Evolutionary conservation across 345 rosid species (phyloP).

Genomic region (Brassica juncea): DNA sequence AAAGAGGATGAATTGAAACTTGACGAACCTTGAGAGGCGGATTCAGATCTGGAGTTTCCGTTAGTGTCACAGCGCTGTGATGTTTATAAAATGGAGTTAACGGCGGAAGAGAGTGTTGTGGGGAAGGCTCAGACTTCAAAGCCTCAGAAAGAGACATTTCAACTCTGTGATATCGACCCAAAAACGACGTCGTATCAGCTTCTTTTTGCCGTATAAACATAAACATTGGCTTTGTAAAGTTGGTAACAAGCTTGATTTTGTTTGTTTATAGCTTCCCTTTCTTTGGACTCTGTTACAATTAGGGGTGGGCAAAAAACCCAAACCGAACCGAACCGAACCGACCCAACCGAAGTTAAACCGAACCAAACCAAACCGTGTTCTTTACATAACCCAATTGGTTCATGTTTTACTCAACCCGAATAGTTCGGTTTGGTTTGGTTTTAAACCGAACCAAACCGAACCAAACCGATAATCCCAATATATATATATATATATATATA

Average conservation of each 20-base stretch:
- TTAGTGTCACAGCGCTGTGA: slow-evolving; percentile 9
- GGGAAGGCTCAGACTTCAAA: neutral
- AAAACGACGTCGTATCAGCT: neutral
- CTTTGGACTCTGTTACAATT: neutral
- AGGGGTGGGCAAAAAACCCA: no score
- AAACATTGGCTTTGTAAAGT: slow-evolving; percentile 11
- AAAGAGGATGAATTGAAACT: neutral
- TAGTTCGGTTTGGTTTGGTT: no score
- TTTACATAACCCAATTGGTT: no score
- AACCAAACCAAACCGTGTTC: no score
- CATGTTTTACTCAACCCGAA: no score
- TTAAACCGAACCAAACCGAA: no score
- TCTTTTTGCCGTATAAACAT: neutral
- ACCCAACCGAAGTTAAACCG: no score
- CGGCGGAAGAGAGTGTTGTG: neutral
- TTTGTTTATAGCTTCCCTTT: no score
- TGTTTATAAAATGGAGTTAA: slow-evolving; percentile 12
- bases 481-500: no score
- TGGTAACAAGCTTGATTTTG: neutral
- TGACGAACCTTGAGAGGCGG: slow-evolving; percentile 17
- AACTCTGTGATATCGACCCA: neutral
- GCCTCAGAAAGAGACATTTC: slow-evolving; percentile 27
- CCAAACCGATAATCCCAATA: no score
- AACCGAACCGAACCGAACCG: no score
- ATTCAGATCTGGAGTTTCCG: slow-evolving; percentile 28